Evolutionary conservation across 768 basidiomycete species (phyloP).

Genomic region (Scleroderma citrinum): DNA sequence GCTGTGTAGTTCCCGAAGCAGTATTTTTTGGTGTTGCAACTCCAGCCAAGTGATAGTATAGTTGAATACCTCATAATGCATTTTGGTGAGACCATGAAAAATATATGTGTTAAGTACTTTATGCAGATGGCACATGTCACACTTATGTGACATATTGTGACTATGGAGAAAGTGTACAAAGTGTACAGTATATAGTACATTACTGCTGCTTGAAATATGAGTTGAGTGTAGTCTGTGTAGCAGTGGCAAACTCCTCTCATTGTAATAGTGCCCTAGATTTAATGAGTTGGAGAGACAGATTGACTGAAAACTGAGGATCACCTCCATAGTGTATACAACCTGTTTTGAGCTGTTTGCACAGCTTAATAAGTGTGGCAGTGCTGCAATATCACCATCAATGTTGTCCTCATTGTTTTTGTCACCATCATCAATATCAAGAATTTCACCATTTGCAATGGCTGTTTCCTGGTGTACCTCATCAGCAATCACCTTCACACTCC

Average conservation of each 20-base stretch:
- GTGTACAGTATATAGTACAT: background rate
- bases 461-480: background rate
- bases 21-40: too few relatives aligned
- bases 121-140: background rate
- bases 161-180: background rate
- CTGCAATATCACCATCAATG: background rate
- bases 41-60: too few relatives aligned
- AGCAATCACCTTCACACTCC: background rate
- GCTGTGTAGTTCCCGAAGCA: too few relatives aligned
- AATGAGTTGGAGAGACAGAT: background rate
- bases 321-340: conserved; percentile 5
- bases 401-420: background rate
- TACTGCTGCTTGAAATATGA: background rate
- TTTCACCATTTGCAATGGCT: background rate
- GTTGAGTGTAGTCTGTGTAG: background rate
- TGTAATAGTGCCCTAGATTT: background rate
- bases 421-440: background rate
- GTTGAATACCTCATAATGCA: background rate
- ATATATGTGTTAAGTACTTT: background rate
- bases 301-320: background rate
- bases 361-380: background rate
- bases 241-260: background rate
- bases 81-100: background rate
- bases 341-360: conserved; percentile 2
- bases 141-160: background rate